These are phyloP conservation scores for cucumber (Cucumis sativus) DNA, from an alignment of 306 rosid species.

Conservation along the genomic window Cucumber_9930_V3 NC_026661.2:16261001-16261500, in stretches of 20 bases:
- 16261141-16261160: slow-evolving; percentile 85
- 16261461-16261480: not conserved
- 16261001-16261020: not conserved
- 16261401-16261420: not conserved
- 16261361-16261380: slow-evolving; percentile 95
- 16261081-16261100: not conserved
- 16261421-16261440: not conserved
- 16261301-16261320: slow-evolving; percentile 83
- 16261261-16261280: slow-evolving; percentile 11
- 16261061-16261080: slow-evolving; percentile 2
- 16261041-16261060: not conserved
- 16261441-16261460: not conserved
- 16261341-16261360: slow-evolving; percentile 88
- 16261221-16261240: slow-evolving; percentile 18
- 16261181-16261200: slow-evolving; percentile 97
- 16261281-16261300: slow-evolving; percentile 46
- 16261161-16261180: slow-evolving; percentile 97
- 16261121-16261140: slow-evolving; percentile 88
- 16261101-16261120: slow-evolving; percentile 57
- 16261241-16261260: slow-evolving; percentile 2
- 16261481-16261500: not conserved
- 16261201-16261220: slow-evolving; percentile 97
- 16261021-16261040: not conserved
- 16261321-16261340: slow-evolving; percentile 96
- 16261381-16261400: slow-evolving; percentile 12